Conservation (phyloP, 257 asterid species). For the Solanum dulcamara region DNA sequence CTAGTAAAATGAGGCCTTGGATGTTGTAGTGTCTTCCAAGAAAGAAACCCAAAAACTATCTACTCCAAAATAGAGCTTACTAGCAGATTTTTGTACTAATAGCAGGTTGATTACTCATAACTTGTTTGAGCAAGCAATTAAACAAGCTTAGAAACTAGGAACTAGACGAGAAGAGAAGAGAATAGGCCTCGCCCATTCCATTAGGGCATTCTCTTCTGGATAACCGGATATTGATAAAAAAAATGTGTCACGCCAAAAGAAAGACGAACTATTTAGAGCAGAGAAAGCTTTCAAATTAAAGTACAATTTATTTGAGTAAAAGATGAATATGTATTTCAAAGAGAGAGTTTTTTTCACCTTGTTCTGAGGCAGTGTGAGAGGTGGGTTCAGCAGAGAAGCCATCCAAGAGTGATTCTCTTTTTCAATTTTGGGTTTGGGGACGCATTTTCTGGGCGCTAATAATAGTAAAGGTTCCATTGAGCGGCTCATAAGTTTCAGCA, state of each 20-base stretch:
- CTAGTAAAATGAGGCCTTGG: background rate
- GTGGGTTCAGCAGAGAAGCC: constrained; percentile 57
- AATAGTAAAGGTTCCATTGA: background rate
- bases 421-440: background rate
- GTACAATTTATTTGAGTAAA: background rate
- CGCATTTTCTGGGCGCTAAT: background rate
- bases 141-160: too few relatives aligned
- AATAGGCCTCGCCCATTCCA: background rate
- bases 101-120: too few relatives aligned
- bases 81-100: background rate
- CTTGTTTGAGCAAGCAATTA: too few relatives aligned
- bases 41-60: background rate
- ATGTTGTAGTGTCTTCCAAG: background rate
- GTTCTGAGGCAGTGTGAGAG: constrained; percentile 27
- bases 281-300: background rate
- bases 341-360: constrained; percentile 21
- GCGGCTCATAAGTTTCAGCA: background rate
- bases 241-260: background rate
- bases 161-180: too few relatives aligned
- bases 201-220: background rate
- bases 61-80: background rate
- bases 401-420: constrained; percentile 5
- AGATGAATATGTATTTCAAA: background rate
- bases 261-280: background rate
- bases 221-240: background rate